phyloP scores from a whole-genome alignment of 768 basidiomycete genomes.

The Mycena crocata region DNA sequence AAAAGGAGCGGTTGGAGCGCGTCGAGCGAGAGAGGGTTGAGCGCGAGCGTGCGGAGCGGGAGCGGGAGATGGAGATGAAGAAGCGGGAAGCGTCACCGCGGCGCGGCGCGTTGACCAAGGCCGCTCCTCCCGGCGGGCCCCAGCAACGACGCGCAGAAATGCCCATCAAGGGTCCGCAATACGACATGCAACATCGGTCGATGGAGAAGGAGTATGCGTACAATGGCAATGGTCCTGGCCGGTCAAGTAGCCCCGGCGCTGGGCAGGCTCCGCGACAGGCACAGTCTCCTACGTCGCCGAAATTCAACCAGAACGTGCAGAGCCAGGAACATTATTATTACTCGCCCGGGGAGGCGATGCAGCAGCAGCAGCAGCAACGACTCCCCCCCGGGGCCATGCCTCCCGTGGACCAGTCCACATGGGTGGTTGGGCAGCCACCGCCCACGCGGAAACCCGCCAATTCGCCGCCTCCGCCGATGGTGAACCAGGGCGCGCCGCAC shows the following conservation, averaged over 20 bases:
- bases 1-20: conserved; percentile 52
- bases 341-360: conserved; percentile 42
- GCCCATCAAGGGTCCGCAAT: conserved; percentile 89
- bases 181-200: conserved; percentile 93
- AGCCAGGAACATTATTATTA: conserved; percentile 54
- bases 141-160: conserved; percentile 81
- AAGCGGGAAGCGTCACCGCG: conserved; percentile 67
- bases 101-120: conserved; percentile 76
- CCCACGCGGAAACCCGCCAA: conserved; percentile 33
- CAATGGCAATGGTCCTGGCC: conserved; percentile 43
- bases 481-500: conserved; percentile 32
- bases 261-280: conserved; percentile 47
- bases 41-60: conserved; percentile 49
- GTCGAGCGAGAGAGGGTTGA: conserved; percentile 56
- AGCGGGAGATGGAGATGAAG: conserved; percentile 60
- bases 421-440: conserved; percentile 35
- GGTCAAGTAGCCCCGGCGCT: conserved; percentile 37
- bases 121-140: conserved; percentile 57
- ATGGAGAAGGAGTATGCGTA: conserved; percentile 90
- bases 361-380: conserved; percentile 54
- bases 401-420: conserved; percentile 55
- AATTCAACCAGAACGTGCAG: conserved; percentile 28
- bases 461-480: conserved; percentile 47
- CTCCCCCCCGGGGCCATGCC: conserved; percentile 74
- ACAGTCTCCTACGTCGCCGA: conserved; percentile 37